Evolutionary conservation across 176 grass and related monocot species (phyloP), one percentile per base, ranked within the genome.

Genomic region (Puya raimondii): DNA sequence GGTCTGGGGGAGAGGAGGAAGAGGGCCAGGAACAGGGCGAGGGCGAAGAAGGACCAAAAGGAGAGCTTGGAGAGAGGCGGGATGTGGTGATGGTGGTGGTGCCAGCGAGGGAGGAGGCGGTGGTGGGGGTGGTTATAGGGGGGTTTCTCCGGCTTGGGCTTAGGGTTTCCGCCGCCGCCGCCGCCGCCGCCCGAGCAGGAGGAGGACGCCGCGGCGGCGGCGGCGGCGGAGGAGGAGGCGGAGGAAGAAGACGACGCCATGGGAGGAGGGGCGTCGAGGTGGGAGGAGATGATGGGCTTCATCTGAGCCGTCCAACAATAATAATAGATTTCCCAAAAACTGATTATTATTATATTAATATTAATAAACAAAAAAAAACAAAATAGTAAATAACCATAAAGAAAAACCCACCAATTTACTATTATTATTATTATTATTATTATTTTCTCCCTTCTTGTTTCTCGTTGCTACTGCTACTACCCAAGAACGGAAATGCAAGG

Each of bases 11-110:
- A 74, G 18, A 68, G 70, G 33, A 74, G 27, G 78, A 81, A 81
- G 29, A 71, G 67, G 70, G 70, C 70, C 51, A 81, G 71, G 70
- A 71, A 74, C 48, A 81, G 70, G 71, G 53, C 72, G 52, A 72
- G 73, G 33, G 51, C 71, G 52, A 73, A 53, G 48, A 81, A 56
- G 12, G 78, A 71, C 64, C 64, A 67, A 13, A 67, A 48, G 29
- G 47, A 27, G 66, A 78, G 76, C 14, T 49, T 78, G 42, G 67
- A 78, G 51, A 81, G 65, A 64, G 69, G 58, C 21, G 72, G 59
- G 9, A 61, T 53, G 18, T 26, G 51, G 49, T 64, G 53, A 48
- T 72, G 78, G 63, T 63, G 63, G 69, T 63, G 26, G 21, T 49
- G 68, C 2, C 48, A 48, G 70, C 53, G 72, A 23, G 53, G 25